Evolutionary conservation across 2,329 filamentous ascomycete genomes (phyloP).

Genomic region (Sordariomycetes sp.): DNA sequence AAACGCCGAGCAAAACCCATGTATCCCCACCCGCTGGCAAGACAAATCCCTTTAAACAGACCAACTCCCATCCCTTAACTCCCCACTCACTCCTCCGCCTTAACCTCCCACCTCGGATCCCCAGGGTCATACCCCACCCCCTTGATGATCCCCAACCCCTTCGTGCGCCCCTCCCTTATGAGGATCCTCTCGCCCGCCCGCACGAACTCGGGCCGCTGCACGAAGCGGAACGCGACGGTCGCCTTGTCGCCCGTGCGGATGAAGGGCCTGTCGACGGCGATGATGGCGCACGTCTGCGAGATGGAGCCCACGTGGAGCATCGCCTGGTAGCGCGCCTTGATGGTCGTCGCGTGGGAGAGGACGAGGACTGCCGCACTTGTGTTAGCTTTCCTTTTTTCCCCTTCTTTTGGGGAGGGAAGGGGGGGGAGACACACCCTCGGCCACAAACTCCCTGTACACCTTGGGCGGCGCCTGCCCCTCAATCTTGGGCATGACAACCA

Average conservation of each 20-base stretch:
- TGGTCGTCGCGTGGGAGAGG: conserved; percentile 90
- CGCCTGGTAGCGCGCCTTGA: conserved; percentile 92
- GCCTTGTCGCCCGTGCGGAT: conserved; percentile 94
- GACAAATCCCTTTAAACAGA: not conserved
- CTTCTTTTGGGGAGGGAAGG: not conserved
- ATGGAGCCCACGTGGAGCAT: conserved; percentile 97
- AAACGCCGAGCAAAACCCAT: too few species aligned
- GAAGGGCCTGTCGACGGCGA: conserved; percentile 92
- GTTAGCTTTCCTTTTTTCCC: conserved; percentile 7
- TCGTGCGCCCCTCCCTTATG: conserved; percentile 90
- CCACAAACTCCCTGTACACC: conserved; percentile 66
- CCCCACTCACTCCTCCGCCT: not conserved
- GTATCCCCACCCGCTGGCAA: not conserved
- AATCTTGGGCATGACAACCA: conserved; percentile 84
- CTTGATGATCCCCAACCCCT: conserved; percentile 92
- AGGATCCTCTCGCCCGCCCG: conserved; percentile 79
- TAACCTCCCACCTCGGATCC: conserved; percentile 1
- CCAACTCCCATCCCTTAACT: not conserved
- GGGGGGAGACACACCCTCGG: conserved; percentile 46
- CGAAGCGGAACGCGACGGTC: conserved; percentile 85
- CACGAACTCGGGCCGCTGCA: conserved; percentile 88
- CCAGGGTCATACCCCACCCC: conserved; percentile 71
- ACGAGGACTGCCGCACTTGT: conserved; percentile 61
- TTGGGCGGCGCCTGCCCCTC: conserved; percentile 61
- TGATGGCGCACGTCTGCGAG: conserved; percentile 91